Conservation (phyloP, 768 basidiomycete species). For the Crassisporium funariophilum region DNA sequence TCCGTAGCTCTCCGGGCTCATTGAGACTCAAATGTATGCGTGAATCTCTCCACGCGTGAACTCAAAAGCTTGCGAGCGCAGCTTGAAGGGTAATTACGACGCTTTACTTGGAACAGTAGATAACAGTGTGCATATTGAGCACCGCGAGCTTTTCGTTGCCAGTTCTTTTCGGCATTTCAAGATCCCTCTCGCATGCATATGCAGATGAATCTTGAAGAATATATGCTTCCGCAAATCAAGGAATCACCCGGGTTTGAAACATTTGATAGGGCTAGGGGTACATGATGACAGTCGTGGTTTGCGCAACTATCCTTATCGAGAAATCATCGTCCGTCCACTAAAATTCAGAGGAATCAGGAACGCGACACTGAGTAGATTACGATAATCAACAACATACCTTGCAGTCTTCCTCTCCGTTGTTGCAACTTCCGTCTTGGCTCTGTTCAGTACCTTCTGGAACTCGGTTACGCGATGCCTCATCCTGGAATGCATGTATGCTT, state of each 20-base stretch:
- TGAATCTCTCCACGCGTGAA: too few relatives aligned
- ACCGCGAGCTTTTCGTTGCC: too few relatives aligned
- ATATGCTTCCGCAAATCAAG: constrained; percentile 3
- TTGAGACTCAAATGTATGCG: too few relatives aligned
- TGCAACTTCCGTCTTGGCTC: constrained; percentile 91
- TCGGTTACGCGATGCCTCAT: constrained; percentile 94
- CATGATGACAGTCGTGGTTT: constrained; percentile 7
- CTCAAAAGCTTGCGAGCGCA: too few relatives aligned
- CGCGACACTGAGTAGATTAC: neutral
- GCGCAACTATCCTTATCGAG: constrained; percentile 39
- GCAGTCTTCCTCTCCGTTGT: constrained; percentile 89
- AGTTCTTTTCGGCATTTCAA: too few relatives aligned
- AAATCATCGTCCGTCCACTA: constrained; percentile 60
- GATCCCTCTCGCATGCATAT: too few relatives aligned
- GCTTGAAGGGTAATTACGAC: too few relatives aligned
- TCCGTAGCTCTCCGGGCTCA: too few relatives aligned
- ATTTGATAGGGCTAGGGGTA: constrained; percentile 11
- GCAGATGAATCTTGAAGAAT: too few relatives aligned
- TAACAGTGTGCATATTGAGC: too few relatives aligned
- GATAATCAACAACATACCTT: constrained; percentile 51
- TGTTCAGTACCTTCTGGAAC: constrained; percentile 94
- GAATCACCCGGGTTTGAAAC: neutral
- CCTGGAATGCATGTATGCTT: constrained; percentile 98
- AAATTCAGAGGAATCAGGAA: neutral
- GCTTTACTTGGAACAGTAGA: too few relatives aligned